Base-by-base conservation (phyloP, 768 basidiomycete genomes). In the Boletus rex-veris region DNA sequence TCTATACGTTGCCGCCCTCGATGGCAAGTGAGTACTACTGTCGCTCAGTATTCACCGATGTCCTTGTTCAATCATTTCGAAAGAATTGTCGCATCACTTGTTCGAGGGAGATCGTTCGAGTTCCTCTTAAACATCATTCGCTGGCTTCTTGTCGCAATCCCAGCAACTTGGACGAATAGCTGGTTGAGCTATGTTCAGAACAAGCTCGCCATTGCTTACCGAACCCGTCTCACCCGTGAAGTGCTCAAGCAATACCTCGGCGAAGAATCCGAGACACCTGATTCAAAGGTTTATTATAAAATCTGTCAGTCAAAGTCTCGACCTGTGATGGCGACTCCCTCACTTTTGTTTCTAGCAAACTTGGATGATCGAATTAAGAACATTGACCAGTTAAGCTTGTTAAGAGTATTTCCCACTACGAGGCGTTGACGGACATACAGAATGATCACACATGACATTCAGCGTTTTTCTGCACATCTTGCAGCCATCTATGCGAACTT, bases 361-460 rank as follows among this genome's bases (percentile, higher is more conserved):
- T 73, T 98, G 61, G 95, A 98, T 65, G 96, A 98, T 66, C 78
- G 96, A 46, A 93, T 98, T 46, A 93, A 93, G 77, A 97, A 98
- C 62, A 88, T 92, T 15, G 94, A 98, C 68, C 93, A 97, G 88
- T 90, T 61, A 51, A 61, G 80, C 65, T 28, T 40, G 5, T n/a
- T 16, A 15, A 42, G 30, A 18, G 14, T 26, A 3, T 24, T 39
- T 16, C 30, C 33, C 28, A 24, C 31, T 58, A 28, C n/a, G 39
- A 38, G 18, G 30, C 41, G 57, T 45, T 65, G 45, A 67, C 39
- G 33, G 41, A 26, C 35, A 28, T 7, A 2, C 63, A 93, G 89
- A 75, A 93, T 94, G 88, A 90, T 97, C 48, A 96, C 93, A 3
- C 86, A 95, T 54, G 96, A 98, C 69, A 93, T 98, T 45, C 91